Conservation (phyloP, 495 filamentous ascomycete species). For the Pyronema domesticum region DNA sequence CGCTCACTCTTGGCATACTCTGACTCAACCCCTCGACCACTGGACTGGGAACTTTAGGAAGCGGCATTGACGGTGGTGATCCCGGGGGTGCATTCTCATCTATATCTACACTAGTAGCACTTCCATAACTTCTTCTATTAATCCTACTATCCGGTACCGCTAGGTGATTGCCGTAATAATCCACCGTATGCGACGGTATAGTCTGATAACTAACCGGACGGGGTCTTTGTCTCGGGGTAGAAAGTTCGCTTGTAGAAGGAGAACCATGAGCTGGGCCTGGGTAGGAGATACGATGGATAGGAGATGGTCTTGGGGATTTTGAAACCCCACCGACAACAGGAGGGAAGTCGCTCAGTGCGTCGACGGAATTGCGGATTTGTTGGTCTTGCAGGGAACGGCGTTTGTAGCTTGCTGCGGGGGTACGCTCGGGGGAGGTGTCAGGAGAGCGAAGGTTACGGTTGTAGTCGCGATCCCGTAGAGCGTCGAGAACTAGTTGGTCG, state of each 20-base stretch:
- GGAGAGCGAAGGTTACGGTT: constrained; percentile 16
- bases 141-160: too few species aligned
- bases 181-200: too few species aligned
- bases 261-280: too few species aligned
- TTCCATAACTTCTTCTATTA: too few species aligned
- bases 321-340: too few species aligned
- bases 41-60: constrained; percentile 1
- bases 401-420: not conserved
- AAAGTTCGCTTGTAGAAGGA: too few species aligned
- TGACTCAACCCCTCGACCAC: not conserved
- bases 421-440: constrained; percentile 22
- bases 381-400: not conserved
- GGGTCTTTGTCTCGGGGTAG: too few species aligned
- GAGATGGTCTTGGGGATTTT: too few species aligned
- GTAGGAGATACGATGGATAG: too few species aligned
- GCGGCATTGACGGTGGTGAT: not conserved
- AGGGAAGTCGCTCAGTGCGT: not conserved
- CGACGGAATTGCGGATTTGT: not conserved
- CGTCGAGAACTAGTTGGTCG: constrained; percentile 19
- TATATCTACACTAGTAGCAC: not conserved
- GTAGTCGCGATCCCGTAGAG: constrained; percentile 15
- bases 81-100: not conserved
- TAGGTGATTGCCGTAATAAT: too few species aligned
- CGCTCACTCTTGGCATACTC: not conserved
- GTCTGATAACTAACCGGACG: too few species aligned